Conservation (phyloP, 345 rosid species). For the Acer yangbiense region DNA sequence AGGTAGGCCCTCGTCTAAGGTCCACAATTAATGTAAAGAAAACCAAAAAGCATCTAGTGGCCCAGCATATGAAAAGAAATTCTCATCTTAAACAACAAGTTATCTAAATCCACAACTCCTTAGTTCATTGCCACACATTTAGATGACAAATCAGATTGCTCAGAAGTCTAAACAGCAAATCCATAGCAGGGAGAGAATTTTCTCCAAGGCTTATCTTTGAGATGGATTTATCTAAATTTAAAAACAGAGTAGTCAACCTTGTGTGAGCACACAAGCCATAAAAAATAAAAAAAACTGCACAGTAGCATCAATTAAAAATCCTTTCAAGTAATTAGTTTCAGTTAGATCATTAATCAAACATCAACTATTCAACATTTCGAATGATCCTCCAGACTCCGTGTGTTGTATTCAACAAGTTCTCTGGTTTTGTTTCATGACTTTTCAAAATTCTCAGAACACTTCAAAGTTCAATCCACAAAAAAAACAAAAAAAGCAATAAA, state of each 20-base stretch:
- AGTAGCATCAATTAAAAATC: too few relatives aligned
- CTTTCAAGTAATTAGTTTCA: too few relatives aligned
- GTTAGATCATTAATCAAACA: too few relatives aligned
- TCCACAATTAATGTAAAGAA: conserved; percentile 12
- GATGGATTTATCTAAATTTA: too few relatives aligned
- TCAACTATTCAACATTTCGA: too few relatives aligned
- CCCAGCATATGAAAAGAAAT: background rate
- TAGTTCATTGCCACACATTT: too few relatives aligned
- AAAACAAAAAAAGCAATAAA: background rate
- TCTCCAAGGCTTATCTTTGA: background rate
- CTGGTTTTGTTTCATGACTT: background rate
- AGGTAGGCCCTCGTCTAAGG: background rate
- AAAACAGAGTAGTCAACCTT: background rate
- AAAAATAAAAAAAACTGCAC: background rate
- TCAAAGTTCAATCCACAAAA: background rate
- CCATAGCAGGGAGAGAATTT: background rate
- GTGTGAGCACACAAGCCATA: background rate
- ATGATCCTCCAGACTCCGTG: background rate
- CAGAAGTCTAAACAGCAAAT: too few relatives aligned
- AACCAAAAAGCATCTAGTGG: conserved; percentile 6
- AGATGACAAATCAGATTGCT: too few relatives aligned
- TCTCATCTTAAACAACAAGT: background rate
- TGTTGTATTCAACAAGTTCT: background rate
- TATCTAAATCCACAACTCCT: too few relatives aligned
- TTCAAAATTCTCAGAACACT: background rate